Base-by-base conservation (phyloP, 352 stramenopile genomes). In the Phytophthora pini region DNA sequence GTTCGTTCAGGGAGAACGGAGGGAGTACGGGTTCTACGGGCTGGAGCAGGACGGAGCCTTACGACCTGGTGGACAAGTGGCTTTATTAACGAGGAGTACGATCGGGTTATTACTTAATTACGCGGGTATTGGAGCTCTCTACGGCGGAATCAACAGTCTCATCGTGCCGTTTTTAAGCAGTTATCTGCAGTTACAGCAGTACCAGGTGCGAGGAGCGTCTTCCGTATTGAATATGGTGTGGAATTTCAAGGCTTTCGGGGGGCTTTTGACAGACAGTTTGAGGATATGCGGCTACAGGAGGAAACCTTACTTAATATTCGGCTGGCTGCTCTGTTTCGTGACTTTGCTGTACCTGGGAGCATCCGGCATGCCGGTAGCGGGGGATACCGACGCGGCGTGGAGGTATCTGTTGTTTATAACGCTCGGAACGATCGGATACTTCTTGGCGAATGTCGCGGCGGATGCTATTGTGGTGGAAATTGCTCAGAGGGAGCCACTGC, bases 381-480 rank as follows among this genome's bases (percentile, higher is more conserved):
- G 55, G 31, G 44, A 61, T 12, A 22, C 51, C 46, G 15, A 57
- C n/a, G 44, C 29, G 47, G 84, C 76, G 24, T 90, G 76, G 76
- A 76, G 70, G 41, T 95, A 92, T 61, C 65, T 89, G 13, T 29
- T 93, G 32, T 67, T 76, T 24, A 88, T 97, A 76, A 81, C 89
- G 13, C 20, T 94, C 9, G 90, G 88, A 0, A 96, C 86, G 20
- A 68, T 96, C 11, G 90, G 90, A 1, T 96, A 93, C 50, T 90
- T 97, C 34, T 79, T 96, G 50, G 87, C 89, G 4, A 93, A 96
- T 69, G 83, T 95, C 0, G 82, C 88, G 26, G 81, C 85, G 13
- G 90, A 98, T 68, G 90, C 81, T 0, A 78, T 95, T 49, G 69
- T 92, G 38, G 83, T 97, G 26, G 82, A 93, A 48, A 62, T 89